phyloP scores from a whole-genome alignment of 2,329 filamentous ascomycete species.

The Clonostachys byssicola region DNA sequence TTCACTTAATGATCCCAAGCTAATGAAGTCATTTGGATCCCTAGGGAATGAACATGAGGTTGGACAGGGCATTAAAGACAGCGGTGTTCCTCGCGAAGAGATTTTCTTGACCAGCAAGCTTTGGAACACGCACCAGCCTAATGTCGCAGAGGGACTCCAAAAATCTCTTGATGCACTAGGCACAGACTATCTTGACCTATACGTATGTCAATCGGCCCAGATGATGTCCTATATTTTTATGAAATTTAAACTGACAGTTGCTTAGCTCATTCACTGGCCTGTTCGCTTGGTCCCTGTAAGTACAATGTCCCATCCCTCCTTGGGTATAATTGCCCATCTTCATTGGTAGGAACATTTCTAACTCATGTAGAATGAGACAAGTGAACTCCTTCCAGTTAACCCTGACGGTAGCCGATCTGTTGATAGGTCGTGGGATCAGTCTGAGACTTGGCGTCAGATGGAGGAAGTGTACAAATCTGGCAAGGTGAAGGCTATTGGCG shows the following conservation, averaged over 20 bases:
- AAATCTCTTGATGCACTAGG: constrained; percentile 40
- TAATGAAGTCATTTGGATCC: neutral
- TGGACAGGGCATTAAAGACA: constrained; percentile 30
- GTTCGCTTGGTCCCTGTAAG: neutral
- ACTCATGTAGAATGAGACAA: neutral
- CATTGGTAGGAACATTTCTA: neutral
- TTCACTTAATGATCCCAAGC: constrained; percentile 12
- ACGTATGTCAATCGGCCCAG: constrained; percentile 10
- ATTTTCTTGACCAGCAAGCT: constrained; percentile 56
- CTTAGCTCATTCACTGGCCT: neutral
- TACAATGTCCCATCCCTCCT: neutral
- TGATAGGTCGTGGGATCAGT: neutral
- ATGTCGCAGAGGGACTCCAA: constrained; percentile 39
- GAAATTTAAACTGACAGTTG: neutral
- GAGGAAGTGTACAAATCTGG: constrained; percentile 20
- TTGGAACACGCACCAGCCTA: constrained; percentile 53
- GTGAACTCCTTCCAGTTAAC: constrained; percentile 11
- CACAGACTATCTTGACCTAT: constrained; percentile 45
- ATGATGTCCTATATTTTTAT: neutral
- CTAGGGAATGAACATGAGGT: constrained; percentile 30
- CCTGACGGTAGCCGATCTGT: constrained; percentile 13
- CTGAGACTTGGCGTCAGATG: constrained; percentile 8
- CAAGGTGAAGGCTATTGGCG: constrained; percentile 39
- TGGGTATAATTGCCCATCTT: neutral
- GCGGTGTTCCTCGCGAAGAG: constrained; percentile 28